These are phyloP conservation scores for Aspergillus candidus DNA, from an alignment of 2,329 filamentous ascomycete genomes.

Conservation along the genomic window DNA sequence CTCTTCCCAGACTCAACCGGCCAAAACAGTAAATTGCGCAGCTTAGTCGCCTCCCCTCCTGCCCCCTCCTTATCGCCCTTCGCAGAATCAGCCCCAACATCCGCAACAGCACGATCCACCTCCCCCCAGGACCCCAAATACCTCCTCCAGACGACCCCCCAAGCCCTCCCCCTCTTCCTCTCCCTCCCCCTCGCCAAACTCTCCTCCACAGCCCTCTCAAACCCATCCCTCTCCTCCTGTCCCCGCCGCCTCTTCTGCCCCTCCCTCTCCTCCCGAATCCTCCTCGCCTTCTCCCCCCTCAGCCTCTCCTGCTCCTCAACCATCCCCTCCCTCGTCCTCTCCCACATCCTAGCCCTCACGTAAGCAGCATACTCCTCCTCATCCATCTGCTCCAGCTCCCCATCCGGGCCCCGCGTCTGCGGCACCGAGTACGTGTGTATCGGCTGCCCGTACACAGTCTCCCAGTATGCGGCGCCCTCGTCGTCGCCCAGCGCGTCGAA, in stretches of 20 bases:
- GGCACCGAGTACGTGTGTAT: constrained; percentile 70
- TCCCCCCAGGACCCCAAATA: constrained; percentile 62
- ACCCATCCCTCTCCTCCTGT: constrained; percentile 29
- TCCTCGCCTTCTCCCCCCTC: constrained; percentile 47
- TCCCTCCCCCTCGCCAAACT: constrained; percentile 63
- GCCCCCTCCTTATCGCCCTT: constrained; percentile 1
- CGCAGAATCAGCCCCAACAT: constrained; percentile 4
- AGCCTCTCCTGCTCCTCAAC: constrained; percentile 66
- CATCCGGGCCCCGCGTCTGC: constrained; percentile 43
- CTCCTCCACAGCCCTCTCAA: constrained; percentile 62
- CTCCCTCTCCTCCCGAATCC: constrained; percentile 40
- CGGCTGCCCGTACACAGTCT: constrained; percentile 91
- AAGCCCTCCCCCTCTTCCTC: constrained; percentile 42
- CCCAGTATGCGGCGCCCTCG: constrained; percentile 92
- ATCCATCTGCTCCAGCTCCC: constrained; percentile 71
- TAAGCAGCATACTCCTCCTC: constrained; percentile 88
- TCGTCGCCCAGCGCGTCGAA: constrained; percentile 97
- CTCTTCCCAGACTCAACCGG: constrained; percentile 60
- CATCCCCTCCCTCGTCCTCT: constrained; percentile 80
- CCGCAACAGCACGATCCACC: constrained; percentile 28
- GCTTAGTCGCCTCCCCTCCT: constrained; percentile 12
- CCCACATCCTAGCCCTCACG: constrained; percentile 89
- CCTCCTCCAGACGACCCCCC: constrained; percentile 56
- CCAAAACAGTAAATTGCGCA: constrained; percentile 58
- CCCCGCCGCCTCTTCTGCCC: constrained; percentile 14